Percentiles rank a stretch among this genome's conserved stretches.
Evolutionary conservation across 495 filamentous ascomycete species (phyloP).

Genomic region (Diplogelasinospora grovesii): DNA sequence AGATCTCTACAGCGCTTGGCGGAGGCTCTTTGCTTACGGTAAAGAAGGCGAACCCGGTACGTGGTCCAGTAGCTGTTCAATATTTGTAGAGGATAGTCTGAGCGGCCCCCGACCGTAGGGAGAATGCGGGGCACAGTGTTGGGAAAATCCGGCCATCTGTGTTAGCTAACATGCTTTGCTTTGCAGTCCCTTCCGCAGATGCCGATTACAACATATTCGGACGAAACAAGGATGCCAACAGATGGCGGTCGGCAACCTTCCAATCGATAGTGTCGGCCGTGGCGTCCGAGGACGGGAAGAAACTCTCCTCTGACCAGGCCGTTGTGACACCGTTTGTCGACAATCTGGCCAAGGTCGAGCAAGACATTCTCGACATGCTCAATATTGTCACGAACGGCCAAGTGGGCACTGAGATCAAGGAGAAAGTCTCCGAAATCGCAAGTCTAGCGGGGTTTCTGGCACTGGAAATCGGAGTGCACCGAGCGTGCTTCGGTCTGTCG

Average conservation of each 20-base stretch:
- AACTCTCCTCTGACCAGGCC: neutral
- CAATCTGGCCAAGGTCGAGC: conserved; percentile 1
- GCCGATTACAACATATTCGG: conserved; percentile 9
- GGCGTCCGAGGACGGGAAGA: neutral
- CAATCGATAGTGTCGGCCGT: conserved; percentile 9
- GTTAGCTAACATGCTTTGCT: too few species aligned
- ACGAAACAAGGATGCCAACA: conserved; percentile 13
- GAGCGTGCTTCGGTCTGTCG: conserved; percentile 4
- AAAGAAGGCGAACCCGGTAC: too few species aligned
- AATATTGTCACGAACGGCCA: neutral
- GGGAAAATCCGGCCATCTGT: too few species aligned
- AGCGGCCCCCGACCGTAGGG: too few species aligned
- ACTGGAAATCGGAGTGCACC: conserved; percentile 18
- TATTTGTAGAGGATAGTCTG: too few species aligned
- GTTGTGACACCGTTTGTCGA: neutral
- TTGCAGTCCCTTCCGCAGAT: too few species aligned
- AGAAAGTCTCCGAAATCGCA: conserved; percentile 8
- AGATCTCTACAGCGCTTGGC: conserved; percentile 6
- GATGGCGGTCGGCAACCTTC: conserved; percentile 22
- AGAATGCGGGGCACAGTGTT: too few species aligned
- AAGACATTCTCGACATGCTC: conserved; percentile 3
- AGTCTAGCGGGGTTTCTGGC: conserved; percentile 12
- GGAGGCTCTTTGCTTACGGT: conserved; percentile 3
- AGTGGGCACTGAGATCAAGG: conserved; percentile 4
- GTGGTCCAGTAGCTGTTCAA: too few species aligned